phyloP scores from a whole-genome alignment of 2,329 filamentous ascomycete species.

The Phyllosticta ampelicida region DNA sequence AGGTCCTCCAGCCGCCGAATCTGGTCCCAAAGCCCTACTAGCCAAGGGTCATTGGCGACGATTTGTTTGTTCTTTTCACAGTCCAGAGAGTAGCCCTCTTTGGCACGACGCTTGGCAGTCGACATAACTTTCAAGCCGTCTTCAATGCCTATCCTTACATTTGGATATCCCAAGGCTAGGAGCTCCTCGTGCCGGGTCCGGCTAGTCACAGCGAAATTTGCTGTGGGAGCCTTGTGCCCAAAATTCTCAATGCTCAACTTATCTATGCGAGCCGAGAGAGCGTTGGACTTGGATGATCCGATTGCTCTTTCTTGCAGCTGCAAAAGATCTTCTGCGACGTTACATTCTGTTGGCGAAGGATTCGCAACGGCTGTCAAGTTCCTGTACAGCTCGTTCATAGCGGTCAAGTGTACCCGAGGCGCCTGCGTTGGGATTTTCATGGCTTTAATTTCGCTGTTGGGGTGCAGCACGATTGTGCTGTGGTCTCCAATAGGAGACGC shows the following conservation, averaged over 20 bases:
- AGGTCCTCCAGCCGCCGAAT: slow-evolving; percentile 55
- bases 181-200: slow-evolving; percentile 27
- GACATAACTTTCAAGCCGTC: slow-evolving; percentile 26
- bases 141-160: slow-evolving; percentile 21
- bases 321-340: slow-evolving; percentile 25
- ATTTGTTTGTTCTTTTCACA: slow-evolving; percentile 54
- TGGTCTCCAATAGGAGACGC: slow-evolving; percentile 36
- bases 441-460: slow-evolving; percentile 41
- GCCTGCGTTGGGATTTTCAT: slow-evolving; percentile 36
- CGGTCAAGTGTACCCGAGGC: slow-evolving; percentile 32
- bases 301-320: slow-evolving; percentile 13
- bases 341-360: slow-evolving; percentile 20
- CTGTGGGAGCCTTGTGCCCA: slow-evolving; percentile 19
- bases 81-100: slow-evolving; percentile 47
- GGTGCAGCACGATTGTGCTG: slow-evolving; percentile 42
- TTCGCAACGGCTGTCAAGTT: slow-evolving; percentile 22
- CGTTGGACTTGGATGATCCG: background rate
- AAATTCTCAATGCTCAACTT: slow-evolving; percentile 24
- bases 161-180: slow-evolving; percentile 25
- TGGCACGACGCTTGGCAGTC: slow-evolving; percentile 42
- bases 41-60: slow-evolving; percentile 60
- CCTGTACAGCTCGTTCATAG: slow-evolving; percentile 33
- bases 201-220: slow-evolving; percentile 21
- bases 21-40: slow-evolving; percentile 72
- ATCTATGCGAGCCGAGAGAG: slow-evolving; percentile 17